Base-by-base conservation (phyloP, 768 basidiomycete genomes). In the Nevesoporus exiguus region DNA sequence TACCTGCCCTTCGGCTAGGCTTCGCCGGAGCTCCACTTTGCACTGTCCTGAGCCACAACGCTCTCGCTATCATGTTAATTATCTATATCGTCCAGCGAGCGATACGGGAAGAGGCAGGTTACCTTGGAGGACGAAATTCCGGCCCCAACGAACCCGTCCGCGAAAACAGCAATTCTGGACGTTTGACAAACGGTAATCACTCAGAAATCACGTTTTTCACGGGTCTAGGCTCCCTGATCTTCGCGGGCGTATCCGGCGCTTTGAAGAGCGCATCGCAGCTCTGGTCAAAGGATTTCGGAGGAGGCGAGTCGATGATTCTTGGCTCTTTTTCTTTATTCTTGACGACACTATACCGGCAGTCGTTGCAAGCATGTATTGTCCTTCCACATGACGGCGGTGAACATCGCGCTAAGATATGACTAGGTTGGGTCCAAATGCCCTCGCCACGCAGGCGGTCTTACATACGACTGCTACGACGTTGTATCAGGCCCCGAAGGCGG, bases 271-370 rank as follows among this genome's bases (percentile, higher is more conserved):
- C 61, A 21, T 61, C 66, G 25, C 61, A 68, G 37, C 52, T 68
- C 17, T 67, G 66, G 61, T 66, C 64, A n/a, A 68, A 66, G 46
- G 66, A 66, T 44, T 57, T 67, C 17, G 60, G 62, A 49, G 67
- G 62, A 49, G 58, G 66, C 31, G 31, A 60, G 62, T 51, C 21
- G 30, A 39, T 42, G 2, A 27, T 19, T 56, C 17, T 33, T 14
- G 5, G 11, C 5, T 22, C 33, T 15, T 14, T 19, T 19, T 21
- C 10, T 51, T 52, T 29, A 14, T 48, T 39, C 7, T 43, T 60
- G 41, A 66, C 46, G 33, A 24, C 14, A 34, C 36, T 19, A 31
- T 17, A 33, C 10, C 22, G 4, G 11, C 44, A 60, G 65, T 61
- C 27, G 50, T 60, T 40, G 65, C 67, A 3, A 58, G 60, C 60